Evolutionary conservation across 495 filamentous ascomycete species (phyloP), one percentile per base, ranked within the genome.

Genomic region (Lasiosphaeris hirsuta): DNA sequence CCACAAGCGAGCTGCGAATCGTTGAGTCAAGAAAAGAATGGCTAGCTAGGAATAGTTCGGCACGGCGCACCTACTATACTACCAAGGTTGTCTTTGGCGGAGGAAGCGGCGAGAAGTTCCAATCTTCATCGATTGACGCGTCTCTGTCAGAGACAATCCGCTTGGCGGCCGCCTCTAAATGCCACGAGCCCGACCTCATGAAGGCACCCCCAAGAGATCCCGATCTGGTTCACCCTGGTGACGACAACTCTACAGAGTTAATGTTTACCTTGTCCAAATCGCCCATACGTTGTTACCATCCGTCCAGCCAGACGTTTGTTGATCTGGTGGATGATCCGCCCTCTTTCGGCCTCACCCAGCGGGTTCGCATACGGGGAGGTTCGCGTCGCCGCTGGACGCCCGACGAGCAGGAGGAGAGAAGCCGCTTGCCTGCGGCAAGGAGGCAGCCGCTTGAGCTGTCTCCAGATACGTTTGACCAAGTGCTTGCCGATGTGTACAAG

Each of bases 11-110:
- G 45, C 71, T 88, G 13, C 75, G 80, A 43, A 87, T 90, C 43
- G 64, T 89, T 7, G 89, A 93, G 69, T 80, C 83, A 43, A 80
- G 89, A 7, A 84, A 84, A 35, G 89, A 93, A 69, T 92, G 86
- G 85, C 76, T 77, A 14, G 58, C 72, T 18, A 81, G 81, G 4
- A 75, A 75, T 48, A 87, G 84, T 59, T 82, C 77, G 35, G 81
- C 85, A 52, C 73, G 77, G 40, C 82, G 88, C 35, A 89, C 84
- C 0, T 90, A 86, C 68, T 92, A 92, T 68, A 83, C 73, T 5
- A 82, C 84, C 5, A 66, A 78, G 14, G 73, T 90, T 10, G 60
- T 63, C 15, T 86, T 85, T 36, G 74, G 75, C 10, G 61, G 11
- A 7, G 7, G 4, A 18, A 38, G 7, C 9, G 33, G 40, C 1